Evolutionary conservation across 2,329 filamentous ascomycete genomes (phyloP), one percentile per base, ranked within the genome.

Genomic region (Colletotrichum zoysiae): DNA sequence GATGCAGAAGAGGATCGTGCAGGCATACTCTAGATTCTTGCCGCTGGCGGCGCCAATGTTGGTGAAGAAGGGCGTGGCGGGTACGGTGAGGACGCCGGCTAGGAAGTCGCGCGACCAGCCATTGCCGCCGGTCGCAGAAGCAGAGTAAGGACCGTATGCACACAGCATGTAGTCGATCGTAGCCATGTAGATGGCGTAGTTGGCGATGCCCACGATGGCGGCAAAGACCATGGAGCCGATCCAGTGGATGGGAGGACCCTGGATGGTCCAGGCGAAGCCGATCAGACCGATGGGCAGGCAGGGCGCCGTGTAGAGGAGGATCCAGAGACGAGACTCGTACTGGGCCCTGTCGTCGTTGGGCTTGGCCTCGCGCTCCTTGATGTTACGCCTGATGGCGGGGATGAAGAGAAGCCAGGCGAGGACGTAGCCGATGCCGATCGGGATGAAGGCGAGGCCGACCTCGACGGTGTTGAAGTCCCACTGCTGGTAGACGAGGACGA

Each of bases 141-240:
- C 92, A 2, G 91, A 89, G 78, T 93, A 94, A 0, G 89, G 89
- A 0, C 92, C 92, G 76, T 94, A 93, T 0, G 91, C 90, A 70
- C 90, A 91, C 46, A 93, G 88, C 88, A 93, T 93, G 82, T 94
- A 94, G 79, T 94, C 91, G 74, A 93, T 92, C 1, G 91, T 93
- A 1, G 91, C 90, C 89, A 93, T 92, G 82, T 93, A 93, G 70
- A 93, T 93, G 44, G 88, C 84, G 50, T 92, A 92, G 77, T 94
- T 94, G 67, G 92, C 92, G 63, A 94, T 90, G 30, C 91, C 92
- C 62, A 94, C 90, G 56, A 93, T 83, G 20, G 85, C 85, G 1
- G 87, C 86, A 74, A 91, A 93, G 58, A 93, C 81, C 83, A 91
- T 88, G 2, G 90, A 89, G 0, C 86, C 90, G 30, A 93, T 89